These are phyloP conservation scores for Mucor mucedo DNA, from an alignment of 371 early-diverging fungal genomes.

Conservation along the genomic window DNA sequence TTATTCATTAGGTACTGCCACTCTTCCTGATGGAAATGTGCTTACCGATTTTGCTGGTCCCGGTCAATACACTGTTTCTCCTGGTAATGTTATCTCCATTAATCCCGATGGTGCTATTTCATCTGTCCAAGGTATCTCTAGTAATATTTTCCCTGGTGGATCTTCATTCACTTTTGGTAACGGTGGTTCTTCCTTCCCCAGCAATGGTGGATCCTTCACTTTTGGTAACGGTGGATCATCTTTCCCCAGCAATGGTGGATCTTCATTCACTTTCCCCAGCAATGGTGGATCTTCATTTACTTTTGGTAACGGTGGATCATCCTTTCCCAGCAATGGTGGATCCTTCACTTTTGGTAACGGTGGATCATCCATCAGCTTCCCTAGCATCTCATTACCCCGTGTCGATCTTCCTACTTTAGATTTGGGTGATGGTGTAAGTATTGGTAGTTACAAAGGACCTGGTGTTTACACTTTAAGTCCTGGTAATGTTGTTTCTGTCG, in stretches of 20 bases:
- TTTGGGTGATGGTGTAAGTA: neutral
- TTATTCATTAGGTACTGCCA: neutral
- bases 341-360: too few species aligned
- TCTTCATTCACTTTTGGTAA: neutral
- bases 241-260: too few species aligned
- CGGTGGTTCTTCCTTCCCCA: neutral
- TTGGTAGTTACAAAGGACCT: conserved; percentile 8
- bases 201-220: conserved; percentile 8
- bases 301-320: too few species aligned
- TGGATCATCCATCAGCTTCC: neutral
- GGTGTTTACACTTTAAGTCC: conserved; percentile 5
- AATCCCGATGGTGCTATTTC: neutral
- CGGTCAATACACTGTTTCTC: conserved; percentile 5
- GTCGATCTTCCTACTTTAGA: neutral
- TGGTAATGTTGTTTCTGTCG: conserved; percentile 5
- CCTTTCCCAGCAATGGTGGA: neutral
- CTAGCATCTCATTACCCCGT: conserved; percentile 9
- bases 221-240: neutral
- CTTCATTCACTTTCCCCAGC: neutral
- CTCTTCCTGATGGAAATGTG: neutral
- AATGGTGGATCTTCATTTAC: too few species aligned
- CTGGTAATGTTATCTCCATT: conserved; percentile 13
- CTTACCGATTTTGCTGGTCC: conserved; percentile 6
- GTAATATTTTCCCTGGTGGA: too few species aligned
- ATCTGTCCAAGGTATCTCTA: neutral